phyloP scores from a whole-genome alignment of 1,284 basidiomycete genomes.

The Tylopilus sp. region DNA sequence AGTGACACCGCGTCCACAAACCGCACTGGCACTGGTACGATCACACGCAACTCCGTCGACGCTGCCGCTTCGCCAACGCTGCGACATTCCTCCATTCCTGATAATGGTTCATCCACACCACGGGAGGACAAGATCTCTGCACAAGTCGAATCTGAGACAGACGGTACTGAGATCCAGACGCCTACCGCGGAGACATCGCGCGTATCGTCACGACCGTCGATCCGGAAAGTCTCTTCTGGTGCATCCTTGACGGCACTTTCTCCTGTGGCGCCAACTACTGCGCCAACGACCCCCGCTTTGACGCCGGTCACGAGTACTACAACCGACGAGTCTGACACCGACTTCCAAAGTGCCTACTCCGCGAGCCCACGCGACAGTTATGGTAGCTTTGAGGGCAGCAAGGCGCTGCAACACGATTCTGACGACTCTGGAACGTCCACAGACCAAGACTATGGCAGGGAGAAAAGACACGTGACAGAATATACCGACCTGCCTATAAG shows the following conservation, averaged over 20 bases:
- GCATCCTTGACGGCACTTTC: conserved; percentile 36
- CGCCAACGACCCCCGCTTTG: conserved; percentile 40
- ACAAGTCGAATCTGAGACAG: conserved; percentile 28
- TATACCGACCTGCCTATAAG: conserved; percentile 31
- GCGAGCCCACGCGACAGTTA: conserved; percentile 64
- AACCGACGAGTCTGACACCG: conserved; percentile 76
- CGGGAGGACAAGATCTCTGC: conserved; percentile 27
- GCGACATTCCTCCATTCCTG: conserved; percentile 28
- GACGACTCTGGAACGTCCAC: conserved; percentile 35
- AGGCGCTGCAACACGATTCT: conserved; percentile 25
- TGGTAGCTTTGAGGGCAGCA: conserved; percentile 37
- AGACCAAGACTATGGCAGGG: conserved; percentile 24
- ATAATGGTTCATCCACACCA: conserved; percentile 30
- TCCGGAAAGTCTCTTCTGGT: conserved; percentile 37
- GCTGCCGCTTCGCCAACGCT: conserved; percentile 28
- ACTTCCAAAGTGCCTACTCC: conserved; percentile 80
- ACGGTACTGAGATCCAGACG: conserved; percentile 23
- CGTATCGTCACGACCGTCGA: conserved; percentile 5
- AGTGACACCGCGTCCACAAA: conserved; percentile 34
- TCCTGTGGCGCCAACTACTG: conserved; percentile 25
- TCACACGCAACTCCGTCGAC: conserved; percentile 24
- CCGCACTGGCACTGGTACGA: conserved; percentile 29
- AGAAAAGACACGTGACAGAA: conserved; percentile 31
- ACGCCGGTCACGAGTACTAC: conserved; percentile 42
- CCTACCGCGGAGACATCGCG: conserved; percentile 24